Evolutionary conservation across 768 basidiomycete species (phyloP).

Genomic region (Daedalea quercina): DNA sequence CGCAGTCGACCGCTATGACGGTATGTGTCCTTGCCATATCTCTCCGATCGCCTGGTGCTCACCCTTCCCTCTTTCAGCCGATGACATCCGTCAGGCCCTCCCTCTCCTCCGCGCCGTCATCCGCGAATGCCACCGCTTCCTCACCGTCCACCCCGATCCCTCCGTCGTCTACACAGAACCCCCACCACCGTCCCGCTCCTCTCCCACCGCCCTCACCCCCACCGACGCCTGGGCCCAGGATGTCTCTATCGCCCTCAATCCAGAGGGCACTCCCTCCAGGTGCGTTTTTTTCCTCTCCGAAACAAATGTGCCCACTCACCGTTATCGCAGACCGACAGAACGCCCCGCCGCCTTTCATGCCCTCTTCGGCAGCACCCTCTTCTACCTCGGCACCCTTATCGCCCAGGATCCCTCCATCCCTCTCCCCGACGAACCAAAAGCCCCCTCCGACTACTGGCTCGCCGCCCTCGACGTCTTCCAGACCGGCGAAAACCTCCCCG

Average conservation of each 20-base stretch:
- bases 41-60: background rate
- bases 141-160: conserved; percentile 48
- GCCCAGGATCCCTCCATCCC: conserved; percentile 44
- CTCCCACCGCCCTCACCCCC: conserved; percentile 18
- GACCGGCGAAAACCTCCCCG: conserved; percentile 56
- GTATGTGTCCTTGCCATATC: conserved; percentile 28
- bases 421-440: conserved; percentile 46
- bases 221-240: conserved; percentile 13
- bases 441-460: conserved; percentile 52
- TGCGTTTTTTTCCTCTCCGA: background rate
- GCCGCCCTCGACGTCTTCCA: conserved; percentile 69
- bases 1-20: conserved; percentile 52
- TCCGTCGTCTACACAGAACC: conserved; percentile 38
- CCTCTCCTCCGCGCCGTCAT: conserved; percentile 56
- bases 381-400: conserved; percentile 57
- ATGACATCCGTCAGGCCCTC: conserved; percentile 42
- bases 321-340: conserved; percentile 27
- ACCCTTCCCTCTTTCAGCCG: conserved; percentile 14
- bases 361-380: conserved; percentile 56
- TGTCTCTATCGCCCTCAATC: background rate
- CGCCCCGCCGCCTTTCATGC: conserved; percentile 62
- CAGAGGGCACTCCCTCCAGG: conserved; percentile 11
- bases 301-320: conserved; percentile 5
- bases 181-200: conserved; percentile 6
- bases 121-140: conserved; percentile 63